phyloP scores from a whole-genome alignment of 352 stramenopile species.

The Peronospora belbahrii region DNA sequence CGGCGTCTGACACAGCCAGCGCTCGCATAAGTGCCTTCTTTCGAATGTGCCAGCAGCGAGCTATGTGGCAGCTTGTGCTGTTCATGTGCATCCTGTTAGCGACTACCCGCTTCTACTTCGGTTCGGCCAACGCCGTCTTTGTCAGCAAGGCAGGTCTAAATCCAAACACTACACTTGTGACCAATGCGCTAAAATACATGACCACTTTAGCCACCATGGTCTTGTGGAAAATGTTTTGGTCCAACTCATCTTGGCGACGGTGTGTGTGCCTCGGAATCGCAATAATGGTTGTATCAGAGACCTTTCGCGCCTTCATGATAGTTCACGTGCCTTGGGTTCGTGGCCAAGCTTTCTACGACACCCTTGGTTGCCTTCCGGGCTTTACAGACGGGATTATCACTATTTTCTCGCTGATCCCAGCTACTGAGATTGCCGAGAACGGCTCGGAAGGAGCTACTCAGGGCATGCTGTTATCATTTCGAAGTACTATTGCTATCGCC shows the following conservation, averaged over 20 bases:
- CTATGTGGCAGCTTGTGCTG: slow-evolving; percentile 70
- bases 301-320: slow-evolving; percentile 52
- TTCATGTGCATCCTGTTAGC: slow-evolving; percentile 58
- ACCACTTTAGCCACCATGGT: slow-evolving; percentile 45
- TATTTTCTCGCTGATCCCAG: slow-evolving; percentile 62
- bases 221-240: slow-evolving; percentile 46
- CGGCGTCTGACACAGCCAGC: slow-evolving; percentile 1
- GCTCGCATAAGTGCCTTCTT: slow-evolving; percentile 37
- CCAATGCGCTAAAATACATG: slow-evolving; percentile 46
- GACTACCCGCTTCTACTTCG: slow-evolving; percentile 53
- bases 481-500: slow-evolving; percentile 44
- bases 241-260: slow-evolving; percentile 34
- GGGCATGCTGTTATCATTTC: slow-evolving; percentile 54
- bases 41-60: slow-evolving; percentile 64
- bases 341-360: slow-evolving; percentile 43
- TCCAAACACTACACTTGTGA: slow-evolving; percentile 35
- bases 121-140: slow-evolving; percentile 33
- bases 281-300: slow-evolving; percentile 38
- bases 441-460: slow-evolving; percentile 63
- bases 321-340: slow-evolving; percentile 38
- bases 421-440: slow-evolving; percentile 63
- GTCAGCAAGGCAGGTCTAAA: slow-evolving; percentile 28
- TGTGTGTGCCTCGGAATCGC: slow-evolving; percentile 35
- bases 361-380: slow-evolving; percentile 38
- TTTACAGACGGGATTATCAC: slow-evolving; percentile 57